Percentiles rank a stretch among this genome's conserved stretches.
These are phyloP conservation scores for Apiotrichum siamense DNA, from an alignment of 1,284 basidiomycete species.

Conservation along the genomic window DNA sequence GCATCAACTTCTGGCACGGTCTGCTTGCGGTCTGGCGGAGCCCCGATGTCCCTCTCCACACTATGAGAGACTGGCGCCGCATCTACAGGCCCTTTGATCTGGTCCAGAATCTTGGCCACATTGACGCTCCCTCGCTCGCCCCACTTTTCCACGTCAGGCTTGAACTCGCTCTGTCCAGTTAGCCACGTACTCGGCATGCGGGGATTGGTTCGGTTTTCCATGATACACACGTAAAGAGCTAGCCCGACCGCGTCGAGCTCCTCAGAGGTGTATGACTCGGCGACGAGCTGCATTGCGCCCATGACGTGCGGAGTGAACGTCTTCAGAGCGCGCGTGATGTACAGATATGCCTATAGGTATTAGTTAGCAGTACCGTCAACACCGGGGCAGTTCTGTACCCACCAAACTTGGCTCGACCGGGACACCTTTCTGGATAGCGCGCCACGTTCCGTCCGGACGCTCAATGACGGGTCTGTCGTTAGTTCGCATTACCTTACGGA, in stretches of 20 bases:
- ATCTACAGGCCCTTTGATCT: constrained; percentile 26
- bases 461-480: constrained; percentile 66
- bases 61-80: too few relatives aligned
- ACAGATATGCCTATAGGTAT: constrained; percentile 59
- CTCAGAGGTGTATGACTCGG: constrained; percentile 57
- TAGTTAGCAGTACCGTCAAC: too few relatives aligned
- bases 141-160: constrained; percentile 46
- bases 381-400: constrained; percentile 10
- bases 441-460: constrained; percentile 64
- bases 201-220: too few relatives aligned
- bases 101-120: constrained; percentile 39
- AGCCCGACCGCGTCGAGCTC: constrained; percentile 67
- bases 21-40: too few relatives aligned
- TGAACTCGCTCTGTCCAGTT: constrained; percentile 41
- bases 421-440: constrained; percentile 67
- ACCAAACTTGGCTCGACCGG: constrained; percentile 63
- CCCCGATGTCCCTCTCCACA: background rate
- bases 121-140: constrained; percentile 40
- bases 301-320: constrained; percentile 68
- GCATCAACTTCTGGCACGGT: background rate
- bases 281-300: constrained; percentile 73
- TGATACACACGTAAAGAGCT: constrained; percentile 59
- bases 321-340: constrained; percentile 71
- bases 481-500: constrained; percentile 13
- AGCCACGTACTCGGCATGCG: too few relatives aligned